Conservation (phyloP, 1,284 basidiomycete species). For the Cryptococcus floricola region DNA sequence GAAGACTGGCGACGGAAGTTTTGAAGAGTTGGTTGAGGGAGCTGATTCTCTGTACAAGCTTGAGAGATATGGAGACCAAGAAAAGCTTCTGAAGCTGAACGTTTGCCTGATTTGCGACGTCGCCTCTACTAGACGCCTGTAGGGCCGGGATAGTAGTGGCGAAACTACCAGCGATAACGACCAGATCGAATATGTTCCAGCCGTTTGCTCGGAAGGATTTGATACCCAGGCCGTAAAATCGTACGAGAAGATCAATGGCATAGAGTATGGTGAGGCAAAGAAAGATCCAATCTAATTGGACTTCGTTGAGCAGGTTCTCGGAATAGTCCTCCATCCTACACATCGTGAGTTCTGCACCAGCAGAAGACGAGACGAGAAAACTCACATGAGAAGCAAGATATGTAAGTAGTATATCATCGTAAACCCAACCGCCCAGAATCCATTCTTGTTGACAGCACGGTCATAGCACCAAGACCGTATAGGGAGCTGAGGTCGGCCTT, state of each 20-base stretch:
- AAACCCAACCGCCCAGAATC: slow-evolving; percentile 86
- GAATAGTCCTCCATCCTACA: slow-evolving; percentile 75
- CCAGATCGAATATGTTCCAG: slow-evolving; percentile 87
- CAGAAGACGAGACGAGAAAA: slow-evolving; percentile 6
- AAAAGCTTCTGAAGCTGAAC: slow-evolving; percentile 88
- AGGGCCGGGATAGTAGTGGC: slow-evolving; percentile 75
- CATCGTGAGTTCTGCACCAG: slow-evolving; percentile 13
- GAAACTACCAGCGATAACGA: slow-evolving; percentile 78
- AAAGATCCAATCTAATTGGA: slow-evolving; percentile 74
- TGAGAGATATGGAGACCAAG: slow-evolving; percentile 87
- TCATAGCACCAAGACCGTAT: slow-evolving; percentile 87
- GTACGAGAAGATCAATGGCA: slow-evolving; percentile 70
- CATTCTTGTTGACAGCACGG: slow-evolving; percentile 83
- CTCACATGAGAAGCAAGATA: slow-evolving; percentile 78
- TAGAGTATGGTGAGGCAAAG: slow-evolving; percentile 71
- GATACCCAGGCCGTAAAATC: slow-evolving; percentile 81
- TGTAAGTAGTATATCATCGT: slow-evolving; percentile 80
- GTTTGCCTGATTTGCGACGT: slow-evolving; percentile 31
- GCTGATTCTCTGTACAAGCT: slow-evolving; percentile 85
- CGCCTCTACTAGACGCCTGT: slow-evolving; percentile 40
- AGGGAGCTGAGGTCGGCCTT: slow-evolving; percentile 20
- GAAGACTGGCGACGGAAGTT: slow-evolving; percentile 86
- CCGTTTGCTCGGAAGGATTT: slow-evolving; percentile 78
- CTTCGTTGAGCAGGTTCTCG: slow-evolving; percentile 57
- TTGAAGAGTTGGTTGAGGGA: slow-evolving; percentile 95